phyloP scores from a whole-genome alignment of 2,329 filamentous ascomycete species.

The Pseudovirgaria hyperparasitica region DNA sequence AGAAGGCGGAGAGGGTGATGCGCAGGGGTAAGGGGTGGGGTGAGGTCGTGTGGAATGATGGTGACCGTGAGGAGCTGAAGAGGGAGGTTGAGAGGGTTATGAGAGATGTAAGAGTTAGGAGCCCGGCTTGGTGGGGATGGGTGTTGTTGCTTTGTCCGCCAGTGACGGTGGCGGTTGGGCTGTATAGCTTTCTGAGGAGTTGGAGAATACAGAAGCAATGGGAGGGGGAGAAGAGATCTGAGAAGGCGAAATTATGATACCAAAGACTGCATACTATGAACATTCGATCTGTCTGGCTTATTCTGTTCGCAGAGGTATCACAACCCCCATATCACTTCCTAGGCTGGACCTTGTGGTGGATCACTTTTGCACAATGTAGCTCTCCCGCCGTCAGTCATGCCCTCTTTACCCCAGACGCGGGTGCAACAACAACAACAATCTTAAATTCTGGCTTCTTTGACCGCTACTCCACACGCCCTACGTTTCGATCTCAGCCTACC shows the following conservation, averaged over 20 bases:
- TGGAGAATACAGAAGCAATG: conserved; percentile 56
- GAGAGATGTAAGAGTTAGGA: conserved; percentile 44
- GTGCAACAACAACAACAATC: too few species aligned
- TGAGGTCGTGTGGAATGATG: conserved; percentile 86
- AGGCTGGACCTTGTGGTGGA: too few species aligned
- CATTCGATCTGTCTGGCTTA: too few species aligned
- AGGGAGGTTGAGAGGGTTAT: conserved; percentile 55
- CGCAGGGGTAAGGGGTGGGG: conserved; percentile 51
- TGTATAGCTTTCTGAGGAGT: conserved; percentile 64
- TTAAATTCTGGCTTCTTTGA: too few species aligned
- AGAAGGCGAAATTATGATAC: conserved; percentile 49
- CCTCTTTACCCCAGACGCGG: too few species aligned
- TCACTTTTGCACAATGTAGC: too few species aligned
- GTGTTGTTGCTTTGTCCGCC: conserved; percentile 57
- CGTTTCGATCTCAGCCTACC: too few species aligned
- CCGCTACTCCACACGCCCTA: too few species aligned
- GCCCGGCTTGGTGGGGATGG: conserved; percentile 78
- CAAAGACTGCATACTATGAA: too few species aligned
- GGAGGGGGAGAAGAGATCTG: conserved; percentile 42
- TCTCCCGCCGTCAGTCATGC: too few species aligned
- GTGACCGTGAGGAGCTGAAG: conserved; percentile 55
- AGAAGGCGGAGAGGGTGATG: conserved; percentile 67
- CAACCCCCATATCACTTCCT: too few species aligned
- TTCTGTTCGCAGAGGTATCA: too few species aligned
- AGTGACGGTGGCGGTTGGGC: conserved; percentile 52